These are phyloP conservation scores for Euphorbia pulcherrima DNA, from an alignment of 345 rosid genomes.

Conservation along the genomic window DNA sequence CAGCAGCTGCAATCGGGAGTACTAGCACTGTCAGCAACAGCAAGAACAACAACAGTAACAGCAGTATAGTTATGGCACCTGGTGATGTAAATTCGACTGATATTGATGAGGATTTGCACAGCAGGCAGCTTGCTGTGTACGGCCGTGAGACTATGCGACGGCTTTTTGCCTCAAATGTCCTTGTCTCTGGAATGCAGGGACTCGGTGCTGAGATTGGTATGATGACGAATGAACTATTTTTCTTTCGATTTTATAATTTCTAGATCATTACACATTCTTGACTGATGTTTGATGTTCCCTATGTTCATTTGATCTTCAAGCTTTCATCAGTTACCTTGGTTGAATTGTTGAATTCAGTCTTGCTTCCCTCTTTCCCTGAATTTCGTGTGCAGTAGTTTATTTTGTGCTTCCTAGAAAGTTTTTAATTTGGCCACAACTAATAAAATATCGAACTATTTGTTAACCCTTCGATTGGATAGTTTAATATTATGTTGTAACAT, in stretches of 20 bases:
- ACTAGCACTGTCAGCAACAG: constrained; percentile 17
- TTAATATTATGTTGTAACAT: neutral
- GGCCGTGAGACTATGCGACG: constrained; percentile 98
- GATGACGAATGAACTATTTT: neutral
- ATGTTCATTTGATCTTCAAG: neutral
- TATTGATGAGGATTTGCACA: constrained; percentile 97
- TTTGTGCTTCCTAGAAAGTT: neutral
- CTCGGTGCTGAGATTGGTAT: constrained; percentile 97
- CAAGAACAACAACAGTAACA: constrained; percentile 17
- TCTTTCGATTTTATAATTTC: neutral
- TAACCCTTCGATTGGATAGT: neutral
- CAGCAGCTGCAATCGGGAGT: constrained; percentile 22
- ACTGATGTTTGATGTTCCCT: neutral
- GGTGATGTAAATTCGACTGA: constrained; percentile 66
- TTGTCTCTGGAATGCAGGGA: constrained; percentile 89
- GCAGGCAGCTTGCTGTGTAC: constrained; percentile 97
- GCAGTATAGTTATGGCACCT: constrained; percentile 53
- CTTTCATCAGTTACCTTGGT: neutral
- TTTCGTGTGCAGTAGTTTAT: neutral
- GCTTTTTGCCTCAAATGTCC: constrained; percentile 84
- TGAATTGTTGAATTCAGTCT: neutral
- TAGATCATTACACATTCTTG: neutral
- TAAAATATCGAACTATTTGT: neutral
- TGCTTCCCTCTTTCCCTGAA: neutral
- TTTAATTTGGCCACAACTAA: neutral